Evolutionary conservation across 2,329 filamentous ascomycete species (phyloP).

Genomic region (Colletotrichum musicola): DNA sequence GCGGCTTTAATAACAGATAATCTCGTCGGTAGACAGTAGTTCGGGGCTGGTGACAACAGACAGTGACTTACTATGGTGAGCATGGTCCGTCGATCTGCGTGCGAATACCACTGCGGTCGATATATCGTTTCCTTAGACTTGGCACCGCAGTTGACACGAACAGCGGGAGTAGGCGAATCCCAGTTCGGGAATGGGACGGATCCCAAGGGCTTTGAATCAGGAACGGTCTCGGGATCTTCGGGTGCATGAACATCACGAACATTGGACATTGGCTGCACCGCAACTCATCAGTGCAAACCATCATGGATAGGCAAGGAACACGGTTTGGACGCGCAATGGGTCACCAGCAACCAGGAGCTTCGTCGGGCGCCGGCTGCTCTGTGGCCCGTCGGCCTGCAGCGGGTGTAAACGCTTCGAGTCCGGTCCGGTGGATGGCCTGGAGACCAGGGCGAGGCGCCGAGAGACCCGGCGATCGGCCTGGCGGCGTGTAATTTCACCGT

Average conservation of each 20-base stretch:
- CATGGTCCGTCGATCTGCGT: background rate
- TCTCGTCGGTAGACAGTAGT: background rate
- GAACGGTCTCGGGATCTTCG: constrained; percentile 36
- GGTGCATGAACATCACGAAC: constrained; percentile 28
- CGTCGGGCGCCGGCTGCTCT: constrained; percentile 2
- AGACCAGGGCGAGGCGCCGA: constrained; percentile 20
- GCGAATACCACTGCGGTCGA: background rate
- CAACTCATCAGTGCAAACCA: background rate
- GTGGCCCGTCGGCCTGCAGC: constrained; percentile 9
- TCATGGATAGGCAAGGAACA: background rate
- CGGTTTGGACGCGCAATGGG: background rate
- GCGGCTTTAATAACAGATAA: no score
- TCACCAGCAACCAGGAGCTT: constrained; percentile 3
- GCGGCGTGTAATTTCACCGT: constrained; percentile 26
- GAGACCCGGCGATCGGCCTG: constrained; percentile 20
- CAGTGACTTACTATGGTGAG: no score
- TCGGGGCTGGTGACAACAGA: no score
- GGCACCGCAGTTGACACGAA: constrained; percentile 21
- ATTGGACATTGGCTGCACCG: constrained; percentile 4
- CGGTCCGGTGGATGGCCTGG: background rate
- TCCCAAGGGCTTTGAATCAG: constrained; percentile 22
- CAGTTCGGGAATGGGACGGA: constrained; percentile 6
- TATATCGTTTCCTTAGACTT: constrained; percentile 16
- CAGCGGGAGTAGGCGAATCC: constrained; percentile 11
- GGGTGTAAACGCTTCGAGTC: constrained; percentile 4